Evolutionary conservation across 2,329 filamentous ascomycete genomes (phyloP), one percentile per base, ranked within the genome.

Genomic region (Sporothrix euskadiensis): DNA sequence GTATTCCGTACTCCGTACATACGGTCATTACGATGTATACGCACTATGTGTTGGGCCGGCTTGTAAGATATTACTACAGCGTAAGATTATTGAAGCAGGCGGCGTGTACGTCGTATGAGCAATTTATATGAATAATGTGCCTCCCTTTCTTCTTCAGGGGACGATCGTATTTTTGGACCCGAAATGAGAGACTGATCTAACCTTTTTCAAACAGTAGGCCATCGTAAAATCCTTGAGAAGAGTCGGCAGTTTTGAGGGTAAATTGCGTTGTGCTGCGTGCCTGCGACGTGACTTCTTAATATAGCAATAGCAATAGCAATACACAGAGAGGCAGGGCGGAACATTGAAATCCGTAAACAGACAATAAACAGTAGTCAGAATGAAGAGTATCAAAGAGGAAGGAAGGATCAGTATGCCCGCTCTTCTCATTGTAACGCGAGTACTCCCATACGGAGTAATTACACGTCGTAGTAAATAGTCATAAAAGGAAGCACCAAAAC

Each of bases 351-450:
- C 59, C 19, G 59, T 32, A 16, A 63, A 41, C 59, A 41, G 59
- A 63, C 26, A 9, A 32, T 16, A 32, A 26, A 63, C 26, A 9
- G 19, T 16, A 32, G 26, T 12, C 59, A 63, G 59, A 63, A 44
- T 14, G 41, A 44, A 44, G 41, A 19, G 44, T 49, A 4, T 49
- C 14, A 44, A 19, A 22, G 14, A 44, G 44, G 59, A 44, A 10
- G 59, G 59, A 69, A 52, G 41, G 44, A 69, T 54, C 65, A 49
- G 22, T 41, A 49, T 49, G 39, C 39, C 59, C 57, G 32, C 57
- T 61, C n/a, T 41, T 61, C 32, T 30, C 16, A 57, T 9, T 57
- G 32, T 32, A 61, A 61, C 59, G 19, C 12, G 9, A 41, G 7
- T 8, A 63, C 26, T 26, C 26, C n/a, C n/a, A n/a, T n/a, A n/a